Base-by-base conservation (phyloP, 305 asterid species). In the Fraxinus velutina region DNA sequence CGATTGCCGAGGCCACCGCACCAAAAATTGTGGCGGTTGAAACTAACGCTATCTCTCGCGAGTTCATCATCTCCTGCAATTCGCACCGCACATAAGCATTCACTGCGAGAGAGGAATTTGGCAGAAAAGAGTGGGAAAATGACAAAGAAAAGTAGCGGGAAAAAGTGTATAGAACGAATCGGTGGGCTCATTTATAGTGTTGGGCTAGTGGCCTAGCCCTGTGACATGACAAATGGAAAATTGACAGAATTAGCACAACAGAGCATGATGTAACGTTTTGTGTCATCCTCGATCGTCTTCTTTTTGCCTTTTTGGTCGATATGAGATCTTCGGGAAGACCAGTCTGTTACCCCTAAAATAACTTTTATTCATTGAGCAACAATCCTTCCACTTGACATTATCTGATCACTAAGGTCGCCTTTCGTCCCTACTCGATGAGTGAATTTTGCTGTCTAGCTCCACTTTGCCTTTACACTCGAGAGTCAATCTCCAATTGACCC, bases 21-120 rank as follows among this genome's bases (percentile, higher is more conserved):
- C 93, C 96, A 15, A 94, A n/a, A 44, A 85, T 86, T 0, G 97
- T 83, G 75, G 95, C 97, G 83, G 93, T 86, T 77, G 94, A 88
- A 17, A 92, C 8, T 83, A 93, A 70, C 79, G 80, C 82, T 80
- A 87, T 19, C 30, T 94, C 97, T 83, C 94, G 88, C 62, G 97
- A 87, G 86, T 87, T 91, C 96, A 91, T 93, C 73, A 36, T 66
- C 77, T 68, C 8, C 19, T 36, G 78, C 74, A n/a, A 73, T 55
- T 80, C 70, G 44, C 74, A 60, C 86, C 87, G 15, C 64, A 19
- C 50, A 10, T 55, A 9, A 47, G n/a, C 81, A 76, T 82, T 60
- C 83, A 34, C 74, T 34, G 82, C 29, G 88, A 84, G 81, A 79
- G 79, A 84, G 37, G 33, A 27, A 52, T 29, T 71, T 84, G 36